Evolutionary conservation across 495 filamentous ascomycete genomes (phyloP), one percentile per base, ranked within the genome.

Genomic region (Daldinia childiae): DNA sequence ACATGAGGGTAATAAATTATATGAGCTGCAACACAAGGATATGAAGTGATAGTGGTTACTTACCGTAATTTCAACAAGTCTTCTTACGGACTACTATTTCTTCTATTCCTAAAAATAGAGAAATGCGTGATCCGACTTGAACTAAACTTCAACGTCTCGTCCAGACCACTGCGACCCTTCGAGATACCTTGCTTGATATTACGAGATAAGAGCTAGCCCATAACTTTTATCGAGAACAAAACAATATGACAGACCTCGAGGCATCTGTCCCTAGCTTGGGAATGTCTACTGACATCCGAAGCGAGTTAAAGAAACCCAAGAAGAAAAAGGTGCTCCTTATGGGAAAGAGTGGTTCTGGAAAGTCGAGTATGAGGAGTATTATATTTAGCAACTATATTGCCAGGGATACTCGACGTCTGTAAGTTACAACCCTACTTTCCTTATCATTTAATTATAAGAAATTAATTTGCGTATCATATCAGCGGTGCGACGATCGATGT

Each of bases 291-390:
- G 78, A 79, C n/a, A 8, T 78, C 21, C 73, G 76, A 45, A 79
- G 61, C 58, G 82, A 85, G 60, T 79, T 85, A 30, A 85, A 83
- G 69, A 88, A 88, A 68, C 83, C 86, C 21, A 88, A 88, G 81
- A 88, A 87, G 80, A 87, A 88, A 77, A 88, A 88, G 78, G 85
- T 88, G 27, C 79, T 88, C 6, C 79, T 88, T 57, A 88, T 88
- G 95, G 95, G 95, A 68, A 98, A 98, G 83, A 94, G 91, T 69
- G 95, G 95, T 65, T 97, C 95, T n/a, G 95, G 95, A n/a, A 99
- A 99, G 79, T 97, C 94, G 32, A 97, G 93, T 55, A 99, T 99
- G 95, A 88, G 96, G 59, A 94, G 91, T 62, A 98, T 99, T 74
- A 96, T 99, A 73, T 99, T 99, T 82, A 94, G 91, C 82, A 98